Conservation (phyloP, 805 yeast genomes). For the Ogataea paradorogensis region DNA sequence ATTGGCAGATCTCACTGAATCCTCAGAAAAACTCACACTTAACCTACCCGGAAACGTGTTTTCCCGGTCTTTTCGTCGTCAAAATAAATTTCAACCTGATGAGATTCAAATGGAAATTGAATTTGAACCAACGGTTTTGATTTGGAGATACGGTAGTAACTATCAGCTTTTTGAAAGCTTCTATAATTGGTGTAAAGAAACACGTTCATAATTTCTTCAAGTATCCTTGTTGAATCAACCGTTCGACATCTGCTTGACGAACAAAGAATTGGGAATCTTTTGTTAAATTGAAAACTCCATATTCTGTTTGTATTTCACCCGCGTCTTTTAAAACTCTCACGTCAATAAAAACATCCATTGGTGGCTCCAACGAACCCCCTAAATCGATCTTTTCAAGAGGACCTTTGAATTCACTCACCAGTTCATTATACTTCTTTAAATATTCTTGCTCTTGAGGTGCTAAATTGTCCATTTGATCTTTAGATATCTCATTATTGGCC, state of each 20-base stretch:
- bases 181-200: constrained; percentile 21
- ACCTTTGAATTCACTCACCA: constrained; percentile 74
- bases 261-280: constrained; percentile 95
- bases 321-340: constrained; percentile 92
- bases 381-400: constrained; percentile 79
- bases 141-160: constrained; percentile 28
- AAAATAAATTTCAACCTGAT: constrained; percentile 6
- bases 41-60: constrained; percentile 24
- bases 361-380: constrained; percentile 87
- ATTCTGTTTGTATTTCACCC: constrained; percentile 96
- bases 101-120: constrained; percentile 12
- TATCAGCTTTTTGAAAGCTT: constrained; percentile 32
- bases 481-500: constrained; percentile 57
- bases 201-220: constrained; percentile 51
- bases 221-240: constrained; percentile 91
- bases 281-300: constrained; percentile 89
- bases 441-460: constrained; percentile 83
- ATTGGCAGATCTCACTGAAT: not conserved
- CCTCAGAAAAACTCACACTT: not conserved
- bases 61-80: constrained; percentile 30
- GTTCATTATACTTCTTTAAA: constrained; percentile 62
- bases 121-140: constrained; percentile 2
- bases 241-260: constrained; percentile 89
- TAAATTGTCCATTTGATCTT: constrained; percentile 44
- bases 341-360: constrained; percentile 86